phyloP scores from a whole-genome alignment of 306 rosid species.

The Cicer chorassanicum region DNA sequence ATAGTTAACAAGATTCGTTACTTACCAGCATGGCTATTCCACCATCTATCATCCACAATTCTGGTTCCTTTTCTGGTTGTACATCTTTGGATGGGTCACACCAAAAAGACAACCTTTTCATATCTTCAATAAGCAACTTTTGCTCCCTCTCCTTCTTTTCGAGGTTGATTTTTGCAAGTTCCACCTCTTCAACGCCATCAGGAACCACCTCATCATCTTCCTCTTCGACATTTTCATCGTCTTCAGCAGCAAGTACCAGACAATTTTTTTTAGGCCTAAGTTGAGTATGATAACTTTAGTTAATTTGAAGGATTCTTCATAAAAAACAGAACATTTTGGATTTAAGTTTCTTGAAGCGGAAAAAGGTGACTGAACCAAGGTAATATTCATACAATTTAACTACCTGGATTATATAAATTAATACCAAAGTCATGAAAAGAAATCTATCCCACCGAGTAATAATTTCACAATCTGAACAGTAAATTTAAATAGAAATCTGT shows the following conservation, averaged over 20 bases:
- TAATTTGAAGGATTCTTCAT: conserved; percentile 43
- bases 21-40: conserved; percentile 81
- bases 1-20: conserved; percentile 40
- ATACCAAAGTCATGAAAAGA: conserved; percentile 34
- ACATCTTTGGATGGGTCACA: conserved; percentile 63
- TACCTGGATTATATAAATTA: conserved; percentile 31
- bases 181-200: conserved; percentile 98
- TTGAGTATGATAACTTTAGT: conserved; percentile 39
- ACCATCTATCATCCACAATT: conserved; percentile 78
- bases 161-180: conserved; percentile 82
- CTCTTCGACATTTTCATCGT: conserved; percentile 84
- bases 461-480: conserved; percentile 11
- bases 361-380: conserved; percentile 8
- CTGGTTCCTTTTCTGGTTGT: conserved; percentile 68
- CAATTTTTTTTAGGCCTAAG: conserved; percentile 81
- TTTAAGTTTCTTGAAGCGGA: conserved; percentile 31
- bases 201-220: conserved; percentile 92
- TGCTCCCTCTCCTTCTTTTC: conserved; percentile 80
- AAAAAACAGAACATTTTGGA: conserved; percentile 24
- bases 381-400: conserved; percentile 37
- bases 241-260: conserved; percentile 69
- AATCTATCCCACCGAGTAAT: conserved; percentile 30
- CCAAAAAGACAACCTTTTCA: conserved; percentile 66
- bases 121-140: conserved; percentile 73
- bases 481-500: conserved; percentile 18